These are phyloP conservation scores for Blastobotrys arbuscula DNA, from an alignment of 1,139 yeast genomes.

Conservation along the genomic window DNA sequence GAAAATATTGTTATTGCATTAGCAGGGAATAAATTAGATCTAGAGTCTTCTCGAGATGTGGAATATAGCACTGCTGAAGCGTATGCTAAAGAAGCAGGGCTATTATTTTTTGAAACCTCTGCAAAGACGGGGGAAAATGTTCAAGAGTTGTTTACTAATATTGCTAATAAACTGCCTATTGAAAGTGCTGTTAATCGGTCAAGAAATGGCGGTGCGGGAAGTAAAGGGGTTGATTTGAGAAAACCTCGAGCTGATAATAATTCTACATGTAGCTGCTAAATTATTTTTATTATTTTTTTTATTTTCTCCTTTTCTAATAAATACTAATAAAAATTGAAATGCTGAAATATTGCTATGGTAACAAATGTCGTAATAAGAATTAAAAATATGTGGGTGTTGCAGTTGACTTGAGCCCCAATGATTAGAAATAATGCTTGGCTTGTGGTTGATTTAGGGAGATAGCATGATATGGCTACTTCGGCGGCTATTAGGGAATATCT, in stretches of 20 bases:
- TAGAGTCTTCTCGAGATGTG: conserved; percentile 49
- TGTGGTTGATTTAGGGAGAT: not conserved
- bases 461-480: not conserved
- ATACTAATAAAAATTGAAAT: no score
- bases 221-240: conserved; percentile 33
- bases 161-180: conserved; percentile 48
- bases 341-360: no score
- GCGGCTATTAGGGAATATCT: not conserved
- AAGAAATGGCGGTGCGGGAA: conserved; percentile 22
- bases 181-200: conserved; percentile 31
- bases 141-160: conserved; percentile 69
- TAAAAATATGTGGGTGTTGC: not conserved
- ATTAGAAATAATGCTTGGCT: not conserved
- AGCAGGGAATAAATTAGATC: conserved; percentile 78
- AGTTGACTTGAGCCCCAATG: not conserved
- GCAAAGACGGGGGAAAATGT: conserved; percentile 90
- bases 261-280: conserved; percentile 32
- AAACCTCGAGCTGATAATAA: conserved; percentile 22
- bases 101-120: conserved; percentile 84
- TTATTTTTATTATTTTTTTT: not conserved
- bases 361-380: not conserved
- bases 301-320: not conserved
- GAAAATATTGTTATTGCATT: conserved; percentile 79
- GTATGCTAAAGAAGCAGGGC: conserved; percentile 66
- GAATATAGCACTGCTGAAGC: conserved; percentile 48